Evolutionary conservation across 2,329 filamentous ascomycete genomes (phyloP), one percentile per base, ranked within the genome.

Genomic region (Aschersonia sp.): DNA sequence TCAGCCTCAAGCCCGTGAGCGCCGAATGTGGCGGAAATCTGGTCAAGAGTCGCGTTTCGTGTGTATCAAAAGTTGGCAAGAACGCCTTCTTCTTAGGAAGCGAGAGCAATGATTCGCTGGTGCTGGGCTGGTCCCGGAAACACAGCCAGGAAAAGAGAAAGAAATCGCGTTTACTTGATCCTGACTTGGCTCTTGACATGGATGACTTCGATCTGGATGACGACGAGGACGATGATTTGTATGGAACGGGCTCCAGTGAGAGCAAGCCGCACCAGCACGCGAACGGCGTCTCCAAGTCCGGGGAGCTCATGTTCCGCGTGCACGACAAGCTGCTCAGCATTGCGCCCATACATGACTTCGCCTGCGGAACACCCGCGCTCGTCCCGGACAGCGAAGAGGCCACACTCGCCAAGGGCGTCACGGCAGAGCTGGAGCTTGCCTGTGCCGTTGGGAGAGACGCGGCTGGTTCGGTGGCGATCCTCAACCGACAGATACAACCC

Each of bases 61-160:
- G 84, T 51, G 74, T 87, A 2, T 78, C 80, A 30, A 77, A 73
- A 47, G 62, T 97, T 4, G 77, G 79, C 4, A 77, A 78, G 47
- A 79, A 81, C 9, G 72, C 74, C 14, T 60, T 97, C 32, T 98
- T 98, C 59, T 65, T 94, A 30, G 92, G 90, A 10, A 94, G 87
- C 57, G 87, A 94, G 58, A 77, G 83, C 48, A 76, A 81, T 7
- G 86, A 97, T 54, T 94, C 90, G 0, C 62, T 86, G 1, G 72
- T 98, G 4, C 61, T 98, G 30, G 83, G 85, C 29, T 95, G 88
- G 83, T 79, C 77, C 39, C 76, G 77, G 52, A 83, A 82, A 54
- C 74, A 80, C 47, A 66, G 69, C 9, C 76, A 79, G 50, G 76
- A 76, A 45, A 81, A 81, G 55, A 78, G 79, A 47, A 83, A 77